Conservation (phyloP, 805 yeast species). For the Sugiyamaella marilandica region DNA sequence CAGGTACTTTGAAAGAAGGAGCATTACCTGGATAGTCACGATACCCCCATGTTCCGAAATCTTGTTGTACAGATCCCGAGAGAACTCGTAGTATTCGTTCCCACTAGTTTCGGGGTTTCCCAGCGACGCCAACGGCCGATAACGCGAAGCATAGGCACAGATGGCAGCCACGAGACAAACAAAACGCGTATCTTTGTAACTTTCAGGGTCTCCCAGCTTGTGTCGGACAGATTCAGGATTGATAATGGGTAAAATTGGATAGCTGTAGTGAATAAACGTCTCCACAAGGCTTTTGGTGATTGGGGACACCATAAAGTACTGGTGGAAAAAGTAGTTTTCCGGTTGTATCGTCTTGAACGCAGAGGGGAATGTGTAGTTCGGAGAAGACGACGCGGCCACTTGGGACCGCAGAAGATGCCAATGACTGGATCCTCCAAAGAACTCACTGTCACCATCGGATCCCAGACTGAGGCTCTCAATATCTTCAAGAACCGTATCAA, state of each 20-base stretch:
- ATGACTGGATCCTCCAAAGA: neutral
- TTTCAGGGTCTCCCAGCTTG: neutral
- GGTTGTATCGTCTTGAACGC: neutral
- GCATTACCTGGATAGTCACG: neutral
- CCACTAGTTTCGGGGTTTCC: neutral
- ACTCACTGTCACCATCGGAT: neutral
- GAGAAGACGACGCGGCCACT: neutral
- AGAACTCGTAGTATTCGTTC: neutral
- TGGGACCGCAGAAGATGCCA: neutral
- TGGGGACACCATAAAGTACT: neutral
- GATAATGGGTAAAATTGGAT: neutral
- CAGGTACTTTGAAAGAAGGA: neutral
- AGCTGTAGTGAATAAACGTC: neutral
- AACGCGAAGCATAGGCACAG: neutral
- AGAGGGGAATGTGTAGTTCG: neutral
- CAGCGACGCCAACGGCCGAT: neutral
- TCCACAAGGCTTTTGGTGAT: neutral
- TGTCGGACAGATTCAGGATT: neutral
- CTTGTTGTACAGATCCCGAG: neutral
- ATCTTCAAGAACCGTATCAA: neutral
- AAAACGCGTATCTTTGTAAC: neutral
- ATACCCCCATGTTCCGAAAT: neutral
- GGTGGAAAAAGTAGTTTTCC: neutral
- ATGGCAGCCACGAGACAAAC: neutral
- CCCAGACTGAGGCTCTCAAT: neutral